Evolutionary conservation across 495 filamentous ascomycete species (phyloP), one percentile per base, ranked within the genome.

Genomic region (Amphirosellinia nigrospora): DNA sequence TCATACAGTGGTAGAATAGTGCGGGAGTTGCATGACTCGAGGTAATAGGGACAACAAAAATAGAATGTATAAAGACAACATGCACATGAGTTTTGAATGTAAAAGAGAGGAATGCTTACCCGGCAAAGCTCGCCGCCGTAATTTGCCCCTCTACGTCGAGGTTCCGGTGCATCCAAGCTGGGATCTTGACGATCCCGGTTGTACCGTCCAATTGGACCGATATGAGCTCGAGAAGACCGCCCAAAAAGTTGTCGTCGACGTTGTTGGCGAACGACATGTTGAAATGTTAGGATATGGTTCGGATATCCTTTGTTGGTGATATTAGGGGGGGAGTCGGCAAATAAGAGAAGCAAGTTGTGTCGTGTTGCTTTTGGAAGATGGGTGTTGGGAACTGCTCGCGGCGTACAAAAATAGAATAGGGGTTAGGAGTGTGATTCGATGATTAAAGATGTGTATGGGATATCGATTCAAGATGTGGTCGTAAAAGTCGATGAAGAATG

Each of bases 151-250:
- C 36, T 36, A 1, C 6, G 11, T 26, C 21, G 39, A 63, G 36
- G 8, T 19, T 13, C 0, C n/a, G n/a, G 1, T n/a, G 21, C 19
- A 43, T n/a, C 6, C 1, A 19, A 5, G 13, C n/a, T 16, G 60
- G 39, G 16, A 63, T 45, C 13, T 63, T 63, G 23, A 46, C 60
- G 7, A 63, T 26, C 19, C 13, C 21, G 13, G 60, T 63, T 16
- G 38, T 63, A 11, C 60, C 60, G 38, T 63, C 60, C 7, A 63
- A 39, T n/a, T 63, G 60, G 26, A 15, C 55, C 5, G 55, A 21
- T 19, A 58, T 58, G 19, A 36, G 16, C 32, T 58, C 30, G 16
- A 34, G 15, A 32, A 16, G 1, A n/a, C 19, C n/a, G n/a, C 30
- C 30, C 19, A 30, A 55, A 10, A 36, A 5, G 26, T 9, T 16